Base-by-base conservation (phyloP, 2,329 filamentous ascomycete genomes). In the Tolypocladium ophioglossoides region DNA sequence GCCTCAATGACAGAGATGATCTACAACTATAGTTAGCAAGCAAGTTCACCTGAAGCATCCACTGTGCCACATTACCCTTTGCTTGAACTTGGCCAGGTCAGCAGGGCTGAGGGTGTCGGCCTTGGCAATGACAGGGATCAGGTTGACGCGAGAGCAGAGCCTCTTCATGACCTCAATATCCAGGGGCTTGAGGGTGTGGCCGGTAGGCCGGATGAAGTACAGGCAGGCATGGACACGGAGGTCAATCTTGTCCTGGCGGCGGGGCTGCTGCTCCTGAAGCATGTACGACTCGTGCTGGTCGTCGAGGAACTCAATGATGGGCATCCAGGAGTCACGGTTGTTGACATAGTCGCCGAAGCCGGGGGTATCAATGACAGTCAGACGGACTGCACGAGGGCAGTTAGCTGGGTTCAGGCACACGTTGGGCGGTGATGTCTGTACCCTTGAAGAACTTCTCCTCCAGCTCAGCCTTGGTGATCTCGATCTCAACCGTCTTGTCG, bases 371-470 rank as follows among this genome's bases (percentile, higher is more conserved):
- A 99, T 99, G 68, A 99, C 94, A 61, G 94, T 99, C 69, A 99
- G 78, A 71, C 94, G 94, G 71, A 99, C 94, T 97, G 68, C 53
- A 56, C 49, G 54, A 41, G 38, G 51, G 52, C 53, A 47, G 57
- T 65, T 59, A 64, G 62, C 56, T 52, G 47, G 40, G 51, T 52
- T 40, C 39, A 50, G n/a, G 38, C 22, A 53, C 22, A 52, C 27
- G 39, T 22, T 11, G 48, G 32, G 41, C 2, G 18, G 41, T 4
- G 18, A 27, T 40, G 53, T 10, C 4, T 68, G 55, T 78, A 96
- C 92, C 92, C 83, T 99, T 99, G 87, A 99, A 99, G 82, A 99
- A 99, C 80, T 99, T 99, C 86, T 99, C 94, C 78, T 99, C 94
- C 60, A 99, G 79, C 79, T 99, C 94, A 56, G 94, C 94, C 83